Evolutionary conservation across 2,329 filamentous ascomycete genomes (phyloP).

Genomic region (Diaporthe sp.): DNA sequence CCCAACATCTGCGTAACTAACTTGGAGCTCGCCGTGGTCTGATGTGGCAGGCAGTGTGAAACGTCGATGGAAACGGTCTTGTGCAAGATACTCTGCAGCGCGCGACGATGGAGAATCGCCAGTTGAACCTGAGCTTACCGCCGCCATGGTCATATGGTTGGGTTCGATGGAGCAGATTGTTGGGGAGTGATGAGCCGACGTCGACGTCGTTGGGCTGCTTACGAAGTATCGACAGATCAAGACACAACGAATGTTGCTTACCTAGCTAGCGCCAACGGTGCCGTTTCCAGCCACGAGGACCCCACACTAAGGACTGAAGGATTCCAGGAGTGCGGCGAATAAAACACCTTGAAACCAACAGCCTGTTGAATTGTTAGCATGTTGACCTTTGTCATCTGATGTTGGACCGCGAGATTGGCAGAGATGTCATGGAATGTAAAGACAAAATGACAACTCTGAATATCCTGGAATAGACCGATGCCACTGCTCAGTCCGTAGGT

Average conservation of each 20-base stretch:
- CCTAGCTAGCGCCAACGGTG: constrained; percentile 1
- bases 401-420: too few relatives aligned
- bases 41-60: constrained; percentile 42
- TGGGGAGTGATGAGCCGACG: not conserved
- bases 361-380: too few relatives aligned
- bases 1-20: constrained; percentile 41
- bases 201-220: not conserved
- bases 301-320: not conserved
- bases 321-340: not conserved
- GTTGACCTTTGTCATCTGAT: too few relatives aligned
- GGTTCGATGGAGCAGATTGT: not conserved
- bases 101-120: not conserved
- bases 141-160: not conserved
- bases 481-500: too few relatives aligned
- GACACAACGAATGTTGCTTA: not conserved
- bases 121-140: not conserved
- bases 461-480: too few relatives aligned
- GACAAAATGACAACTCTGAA: too few relatives aligned
- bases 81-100: constrained; percentile 1
- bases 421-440: too few relatives aligned
- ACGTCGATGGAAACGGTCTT: constrained; percentile 40
- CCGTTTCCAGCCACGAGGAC: not conserved
- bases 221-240: not conserved
- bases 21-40: constrained; percentile 41
- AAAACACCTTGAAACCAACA: not conserved